Conservation (phyloP, 75 land plant genomes). For the Sequoia sempervirens region DNA sequence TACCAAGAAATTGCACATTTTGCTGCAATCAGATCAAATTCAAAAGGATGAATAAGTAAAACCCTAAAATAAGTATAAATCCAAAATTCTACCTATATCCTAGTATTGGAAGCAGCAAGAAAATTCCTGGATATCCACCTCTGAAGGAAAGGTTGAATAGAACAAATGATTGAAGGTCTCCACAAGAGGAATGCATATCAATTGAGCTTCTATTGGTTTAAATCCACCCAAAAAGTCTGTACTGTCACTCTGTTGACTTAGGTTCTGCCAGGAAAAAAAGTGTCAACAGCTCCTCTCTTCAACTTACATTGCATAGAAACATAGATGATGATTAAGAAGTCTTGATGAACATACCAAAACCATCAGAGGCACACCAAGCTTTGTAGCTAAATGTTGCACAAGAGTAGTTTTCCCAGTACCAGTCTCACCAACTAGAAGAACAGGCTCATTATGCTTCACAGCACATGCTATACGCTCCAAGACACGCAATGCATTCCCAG, state of each 20-base stretch:
- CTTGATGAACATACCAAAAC: constrained; percentile 61
- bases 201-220: constrained; percentile 80
- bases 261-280: constrained; percentile 45
- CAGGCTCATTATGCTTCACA: constrained; percentile 86
- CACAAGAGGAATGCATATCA: constrained; percentile 66
- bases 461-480: constrained; percentile 82
- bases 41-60: neutral
- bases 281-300: neutral
- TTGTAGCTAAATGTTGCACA: constrained; percentile 78
- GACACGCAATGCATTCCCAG: constrained; percentile 58
- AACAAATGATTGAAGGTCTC: constrained; percentile 66
- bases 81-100: neutral
- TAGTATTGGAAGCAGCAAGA: neutral
- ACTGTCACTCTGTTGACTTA: constrained; percentile 95
- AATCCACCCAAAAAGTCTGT: constrained; percentile 93
- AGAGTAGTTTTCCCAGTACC: constrained; percentile 99
- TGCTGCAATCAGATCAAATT: constrained; percentile 24
- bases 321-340: neutral
- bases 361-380: constrained; percentile 64
- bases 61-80: neutral
- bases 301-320: neutral
- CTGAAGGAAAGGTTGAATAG: constrained; percentile 52
- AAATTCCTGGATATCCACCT: constrained; percentile 30
- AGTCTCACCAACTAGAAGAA: constrained; percentile 97
- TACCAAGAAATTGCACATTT: constrained; percentile 40